phyloP scores from a whole-genome alignment of 2,329 filamentous ascomycete species.

The Xylariaceae sp. region DNA sequence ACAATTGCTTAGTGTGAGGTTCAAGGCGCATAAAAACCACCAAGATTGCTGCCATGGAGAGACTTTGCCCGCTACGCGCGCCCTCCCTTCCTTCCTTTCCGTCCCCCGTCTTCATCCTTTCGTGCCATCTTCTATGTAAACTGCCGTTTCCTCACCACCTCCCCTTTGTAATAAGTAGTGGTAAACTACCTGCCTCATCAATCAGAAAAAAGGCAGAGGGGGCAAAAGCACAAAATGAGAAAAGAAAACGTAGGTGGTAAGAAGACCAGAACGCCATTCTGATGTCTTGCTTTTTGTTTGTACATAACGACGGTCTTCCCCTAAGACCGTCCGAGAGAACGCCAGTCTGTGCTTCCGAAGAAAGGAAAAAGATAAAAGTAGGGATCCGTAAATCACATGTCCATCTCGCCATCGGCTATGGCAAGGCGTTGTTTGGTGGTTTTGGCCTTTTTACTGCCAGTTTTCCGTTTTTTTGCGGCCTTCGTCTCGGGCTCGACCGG shows the following conservation, averaged over 20 bases:
- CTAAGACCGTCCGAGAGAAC: constrained; percentile 5
- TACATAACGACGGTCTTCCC: constrained; percentile 16
- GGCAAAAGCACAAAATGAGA: not conserved
- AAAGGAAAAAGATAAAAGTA: constrained; percentile 12
- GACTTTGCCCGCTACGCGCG: not conserved
- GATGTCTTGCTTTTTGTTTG: constrained; percentile 15
- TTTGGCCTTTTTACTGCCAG: constrained; percentile 60
- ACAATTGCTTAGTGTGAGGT: too few species aligned
- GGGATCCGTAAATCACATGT: constrained; percentile 26
- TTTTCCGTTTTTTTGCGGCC: constrained; percentile 43
- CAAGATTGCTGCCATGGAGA: too few species aligned
- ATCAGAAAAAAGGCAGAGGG: not conserved
- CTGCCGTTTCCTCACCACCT: not conserved
- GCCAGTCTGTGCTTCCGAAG: constrained; percentile 11
- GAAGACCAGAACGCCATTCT: constrained; percentile 14
- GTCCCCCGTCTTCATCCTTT: not conserved
- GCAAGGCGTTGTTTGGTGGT: constrained; percentile 63
- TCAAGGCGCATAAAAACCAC: too few species aligned
- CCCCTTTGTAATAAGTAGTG: not conserved
- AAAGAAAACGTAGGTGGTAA: not conserved
- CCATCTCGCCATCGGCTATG: constrained; percentile 57
- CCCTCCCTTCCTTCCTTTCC: not conserved
- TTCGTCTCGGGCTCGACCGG: constrained; percentile 57
- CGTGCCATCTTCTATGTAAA: constrained; percentile 5
- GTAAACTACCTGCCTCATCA: not conserved